phyloP scores from a whole-genome alignment of 305 asterid species.

The Rubia peregrina region DNA sequence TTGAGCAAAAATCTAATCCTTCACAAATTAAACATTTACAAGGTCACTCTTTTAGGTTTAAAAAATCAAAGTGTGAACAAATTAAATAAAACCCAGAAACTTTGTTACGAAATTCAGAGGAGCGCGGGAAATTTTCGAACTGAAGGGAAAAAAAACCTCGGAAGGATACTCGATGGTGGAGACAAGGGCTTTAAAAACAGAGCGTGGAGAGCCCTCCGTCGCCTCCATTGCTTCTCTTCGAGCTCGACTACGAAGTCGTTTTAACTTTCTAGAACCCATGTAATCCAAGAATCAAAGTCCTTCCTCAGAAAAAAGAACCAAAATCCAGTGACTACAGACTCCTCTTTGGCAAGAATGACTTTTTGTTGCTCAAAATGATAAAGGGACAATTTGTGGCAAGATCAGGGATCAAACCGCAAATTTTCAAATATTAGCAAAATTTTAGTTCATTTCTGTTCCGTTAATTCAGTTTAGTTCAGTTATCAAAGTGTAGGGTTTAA shows the following conservation, averaged over 20 bases:
- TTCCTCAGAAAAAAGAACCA: neutral
- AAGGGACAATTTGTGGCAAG: neutral
- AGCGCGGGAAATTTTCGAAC: neutral
- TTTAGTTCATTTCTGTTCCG: no score
- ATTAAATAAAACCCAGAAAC: neutral
- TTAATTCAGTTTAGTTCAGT: no score
- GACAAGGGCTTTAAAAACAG: slow-evolving; percentile 8
- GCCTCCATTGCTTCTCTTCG: neutral
- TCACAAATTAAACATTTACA: neutral
- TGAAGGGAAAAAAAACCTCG: slow-evolving; percentile 14
- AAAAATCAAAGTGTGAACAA: neutral
- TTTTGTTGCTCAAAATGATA: neutral
- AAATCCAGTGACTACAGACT: neutral
- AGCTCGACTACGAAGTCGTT: slow-evolving; percentile 9
- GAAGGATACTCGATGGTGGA: slow-evolving; percentile 18
- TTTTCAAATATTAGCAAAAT: no score
- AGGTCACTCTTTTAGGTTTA: no score
- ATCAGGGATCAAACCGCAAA: neutral
- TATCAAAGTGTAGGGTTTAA: no score
- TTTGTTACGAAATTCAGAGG: neutral
- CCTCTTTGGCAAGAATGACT: neutral
- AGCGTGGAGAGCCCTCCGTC: slow-evolving; percentile 4
- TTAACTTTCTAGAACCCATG: slow-evolving; percentile 13
- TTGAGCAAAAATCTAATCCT: neutral
- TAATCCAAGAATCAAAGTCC: neutral